Percentiles rank a stretch among this genome's conserved stretches.
Conservation (phyloP, 1,284 basidiomycete species). For the Sanguinoderma infundibulare region DNA sequence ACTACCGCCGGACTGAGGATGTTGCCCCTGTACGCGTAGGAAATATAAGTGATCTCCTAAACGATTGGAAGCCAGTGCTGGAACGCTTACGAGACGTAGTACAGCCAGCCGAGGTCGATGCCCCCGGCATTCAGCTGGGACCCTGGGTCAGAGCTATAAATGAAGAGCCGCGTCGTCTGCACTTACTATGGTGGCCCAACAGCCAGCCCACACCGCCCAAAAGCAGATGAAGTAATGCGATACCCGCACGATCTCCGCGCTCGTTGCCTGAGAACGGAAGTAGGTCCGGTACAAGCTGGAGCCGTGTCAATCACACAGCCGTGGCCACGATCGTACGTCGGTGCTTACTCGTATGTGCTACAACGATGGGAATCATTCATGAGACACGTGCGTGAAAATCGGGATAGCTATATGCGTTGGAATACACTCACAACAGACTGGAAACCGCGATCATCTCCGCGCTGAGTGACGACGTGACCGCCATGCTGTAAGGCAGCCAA, state of each 20-base stretch:
- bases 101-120: constrained; percentile 53
- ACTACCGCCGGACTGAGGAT: constrained; percentile 53
- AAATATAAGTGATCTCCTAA: neutral
- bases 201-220: constrained; percentile 65
- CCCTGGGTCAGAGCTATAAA: neutral
- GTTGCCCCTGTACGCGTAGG: constrained; percentile 46
- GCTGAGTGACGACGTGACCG: constrained; percentile 62
- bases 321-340: neutral
- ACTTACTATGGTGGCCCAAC: constrained; percentile 51
- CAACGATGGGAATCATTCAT: neutral
- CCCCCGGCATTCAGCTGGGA: constrained; percentile 46
- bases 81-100: constrained; percentile 50
- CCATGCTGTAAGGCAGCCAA: constrained; percentile 42
- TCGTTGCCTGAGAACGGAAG: constrained; percentile 63
- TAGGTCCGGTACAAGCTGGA: constrained; percentile 65
- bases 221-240: constrained; percentile 58
- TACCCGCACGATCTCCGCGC: constrained; percentile 63
- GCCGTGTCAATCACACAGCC: constrained; percentile 19
- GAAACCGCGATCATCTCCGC: constrained; percentile 68
- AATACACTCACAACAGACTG: constrained; percentile 55
- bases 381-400: no score
- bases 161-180: neutral
- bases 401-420: no score
- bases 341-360: constrained; percentile 45
- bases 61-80: neutral